Evolutionary conservation across 176 grass and related monocot genomes (phyloP), one percentile per base, ranked within the genome.

Genomic region (Aegilops sharonensis): DNA sequence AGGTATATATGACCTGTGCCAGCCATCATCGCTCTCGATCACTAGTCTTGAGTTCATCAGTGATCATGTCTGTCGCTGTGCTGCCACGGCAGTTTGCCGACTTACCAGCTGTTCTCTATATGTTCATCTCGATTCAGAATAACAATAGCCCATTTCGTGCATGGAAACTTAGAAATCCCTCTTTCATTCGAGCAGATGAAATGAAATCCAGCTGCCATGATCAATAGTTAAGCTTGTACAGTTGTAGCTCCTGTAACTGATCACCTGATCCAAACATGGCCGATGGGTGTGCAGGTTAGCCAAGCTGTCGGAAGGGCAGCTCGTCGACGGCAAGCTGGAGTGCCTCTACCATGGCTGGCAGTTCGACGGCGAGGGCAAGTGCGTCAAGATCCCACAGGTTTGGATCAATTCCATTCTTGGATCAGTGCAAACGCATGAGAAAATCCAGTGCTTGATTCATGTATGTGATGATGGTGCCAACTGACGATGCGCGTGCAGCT

Each of bases 271-370:
- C 39, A 40, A 40, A 40, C 39, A 40, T 40, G 39, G 39, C 39
- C 39, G 39, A 40, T 40, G 0, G 39, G 8, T 11, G 0, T 40
- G 34, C 88, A 95, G 96, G 88, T 83, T 98, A 77, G 97, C 97
- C 0, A 98, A 95, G 68, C 80, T 98, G 8, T 98, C 94, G 1
- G 97, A 98, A 79, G 97, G 97, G 2, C 97, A 95, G 77, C 75
- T 98, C 57, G 94, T 98, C 0, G 89, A 98, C 57, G 94, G 97
- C 54, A 94, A 79, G 50, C 76, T 98, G 57, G 97, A 98, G 84
- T 95, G 97, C 88, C 94, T 98, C 2, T 95, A 98, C 84, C 97
- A 98, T 25, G 97, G 97, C 4, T 98, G 94, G 97, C 94, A 98
- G 60, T 98, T 98, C 89, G 89, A 92, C 60, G 96, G 96, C 15